phyloP scores from a whole-genome alignment of 2,329 filamentous ascomycete genomes.

The Rhexocercosporidium sp. region DNA sequence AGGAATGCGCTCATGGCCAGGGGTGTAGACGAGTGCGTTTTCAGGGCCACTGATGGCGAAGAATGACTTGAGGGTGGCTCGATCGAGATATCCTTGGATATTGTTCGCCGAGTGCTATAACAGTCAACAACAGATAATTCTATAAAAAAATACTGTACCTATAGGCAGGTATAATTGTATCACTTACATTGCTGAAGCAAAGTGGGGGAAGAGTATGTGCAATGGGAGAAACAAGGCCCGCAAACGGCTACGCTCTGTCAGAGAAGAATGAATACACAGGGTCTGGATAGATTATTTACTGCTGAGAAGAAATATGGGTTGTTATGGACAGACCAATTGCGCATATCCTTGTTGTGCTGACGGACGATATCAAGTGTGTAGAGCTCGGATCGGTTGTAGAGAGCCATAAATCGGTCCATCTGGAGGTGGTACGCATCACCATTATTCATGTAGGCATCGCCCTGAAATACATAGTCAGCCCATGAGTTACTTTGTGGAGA shows the following conservation, averaged over 20 bases:
- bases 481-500: not conserved
- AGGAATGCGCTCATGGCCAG: conserved; percentile 24
- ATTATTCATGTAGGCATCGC: conserved; percentile 23
- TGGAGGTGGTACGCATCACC: conserved; percentile 21
- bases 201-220: conserved; percentile 20
- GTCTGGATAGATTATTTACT: not conserved
- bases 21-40: conserved; percentile 16
- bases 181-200: conserved; percentile 18
- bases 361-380: conserved; percentile 25
- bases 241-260: conserved; percentile 18
- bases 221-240: conserved; percentile 20
- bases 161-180: too few relatives aligned
- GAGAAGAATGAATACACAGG: not conserved
- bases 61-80: conserved; percentile 37
- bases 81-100: conserved; percentile 38
- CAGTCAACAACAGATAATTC: not conserved
- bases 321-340: conserved; percentile 22
- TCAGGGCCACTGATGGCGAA: conserved; percentile 31
- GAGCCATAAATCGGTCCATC: conserved; percentile 19
- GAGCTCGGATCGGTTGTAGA: conserved; percentile 18
- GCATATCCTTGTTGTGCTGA: conserved; percentile 21
- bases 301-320: conserved; percentile 61
- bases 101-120: conserved; percentile 17
- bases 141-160: too few relatives aligned
- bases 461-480: not conserved